Conservation (phyloP, 1,139 yeast species). For the Magnusiomyces suaveolens region DNA sequence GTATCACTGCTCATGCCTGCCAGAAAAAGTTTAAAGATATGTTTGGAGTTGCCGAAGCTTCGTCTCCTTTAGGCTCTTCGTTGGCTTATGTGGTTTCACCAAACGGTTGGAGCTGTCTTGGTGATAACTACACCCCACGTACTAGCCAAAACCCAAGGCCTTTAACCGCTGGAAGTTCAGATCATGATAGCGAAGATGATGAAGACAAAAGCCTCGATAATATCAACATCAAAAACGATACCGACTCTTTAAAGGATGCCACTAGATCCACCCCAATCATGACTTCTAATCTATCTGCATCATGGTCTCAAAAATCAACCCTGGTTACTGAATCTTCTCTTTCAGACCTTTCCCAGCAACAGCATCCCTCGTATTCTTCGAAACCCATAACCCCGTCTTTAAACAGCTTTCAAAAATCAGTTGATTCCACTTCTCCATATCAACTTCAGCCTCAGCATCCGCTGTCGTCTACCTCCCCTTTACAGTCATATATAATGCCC, state of each 20-base stretch:
- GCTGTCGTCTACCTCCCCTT: too few species aligned
- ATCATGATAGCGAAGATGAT: neutral
- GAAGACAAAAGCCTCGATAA: neutral
- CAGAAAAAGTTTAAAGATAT: slow-evolving; percentile 35
- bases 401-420: neutral
- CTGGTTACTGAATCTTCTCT: neutral
- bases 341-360: neutral
- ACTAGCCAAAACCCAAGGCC: neutral
- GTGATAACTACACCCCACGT: slow-evolving; percentile 4
- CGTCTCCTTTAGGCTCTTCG: slow-evolving; percentile 33
- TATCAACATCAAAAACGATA: neutral
- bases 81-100: slow-evolving; percentile 35
- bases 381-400: neutral
- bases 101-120: slow-evolving; percentile 33
- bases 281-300: neutral
- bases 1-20: slow-evolving; percentile 37
- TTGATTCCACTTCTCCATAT: neutral
- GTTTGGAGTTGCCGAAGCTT: slow-evolving; percentile 36
- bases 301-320: neutral
- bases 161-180: neutral
- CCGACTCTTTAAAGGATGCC: neutral
- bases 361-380: neutral
- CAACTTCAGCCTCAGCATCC: neutral
- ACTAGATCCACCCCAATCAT: neutral
- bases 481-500: neutral